Evolutionary conservation across 371 early-diverging fungal species (phyloP).

Genomic region (Rhizopus stolonifer): DNA sequence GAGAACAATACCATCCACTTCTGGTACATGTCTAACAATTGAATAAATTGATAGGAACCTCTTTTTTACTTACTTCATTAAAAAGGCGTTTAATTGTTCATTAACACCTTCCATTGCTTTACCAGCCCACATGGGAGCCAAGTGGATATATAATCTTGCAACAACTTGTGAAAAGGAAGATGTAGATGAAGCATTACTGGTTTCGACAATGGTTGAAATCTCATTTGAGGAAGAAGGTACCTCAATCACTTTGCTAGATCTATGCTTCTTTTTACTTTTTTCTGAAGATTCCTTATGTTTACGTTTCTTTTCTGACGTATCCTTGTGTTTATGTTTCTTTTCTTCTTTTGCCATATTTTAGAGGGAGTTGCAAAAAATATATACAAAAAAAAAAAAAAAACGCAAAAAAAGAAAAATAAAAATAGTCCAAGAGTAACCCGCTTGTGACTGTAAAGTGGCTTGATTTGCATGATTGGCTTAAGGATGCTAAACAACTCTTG

Average conservation of each 20-base stretch:
- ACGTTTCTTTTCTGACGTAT: conserved; percentile 34
- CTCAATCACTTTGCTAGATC: conserved; percentile 22
- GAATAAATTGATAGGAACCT: not conserved
- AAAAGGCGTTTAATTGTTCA: conserved; percentile 79
- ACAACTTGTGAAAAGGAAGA: conserved; percentile 61
- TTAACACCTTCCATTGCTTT: conserved; percentile 73
- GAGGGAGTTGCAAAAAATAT: conserved; percentile 1
- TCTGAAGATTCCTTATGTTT: conserved; percentile 42
- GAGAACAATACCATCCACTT: conserved; percentile 87
- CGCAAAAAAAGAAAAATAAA: too few relatives aligned
- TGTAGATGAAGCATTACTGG: conserved; percentile 3
- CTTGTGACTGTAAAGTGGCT: conserved; percentile 1
- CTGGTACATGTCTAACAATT: conserved; percentile 69
- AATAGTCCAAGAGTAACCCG: not conserved
- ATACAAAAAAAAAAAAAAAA: too few relatives aligned
- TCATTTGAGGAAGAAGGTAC: conserved; percentile 11
- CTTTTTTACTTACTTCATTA: conserved; percentile 68
- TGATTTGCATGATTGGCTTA: too few relatives aligned
- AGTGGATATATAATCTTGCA: conserved; percentile 65
- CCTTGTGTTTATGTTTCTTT: conserved; percentile 48
- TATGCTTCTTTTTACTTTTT: conserved; percentile 35
- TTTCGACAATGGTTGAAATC: conserved; percentile 8
- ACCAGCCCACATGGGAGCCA: conserved; percentile 74
- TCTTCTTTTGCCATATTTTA: conserved; percentile 25
- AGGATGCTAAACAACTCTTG: too few relatives aligned